phyloP scores from a whole-genome alignment of 352 stramenopile genomes.

The Phytophthora pisi region DNA sequence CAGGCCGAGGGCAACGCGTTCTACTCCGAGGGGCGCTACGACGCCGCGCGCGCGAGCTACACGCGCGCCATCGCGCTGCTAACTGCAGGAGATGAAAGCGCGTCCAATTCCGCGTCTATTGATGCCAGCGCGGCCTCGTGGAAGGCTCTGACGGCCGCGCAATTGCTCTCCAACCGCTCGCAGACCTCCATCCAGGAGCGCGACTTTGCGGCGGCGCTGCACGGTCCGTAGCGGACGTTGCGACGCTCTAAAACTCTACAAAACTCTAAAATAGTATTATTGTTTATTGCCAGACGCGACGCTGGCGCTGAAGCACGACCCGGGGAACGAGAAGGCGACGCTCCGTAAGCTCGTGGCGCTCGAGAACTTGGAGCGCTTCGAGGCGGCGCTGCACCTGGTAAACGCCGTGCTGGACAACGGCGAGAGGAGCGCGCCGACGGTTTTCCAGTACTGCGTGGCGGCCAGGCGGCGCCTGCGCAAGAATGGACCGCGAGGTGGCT shows the following conservation, averaged over 20 bases:
- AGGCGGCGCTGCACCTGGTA: constrained; percentile 56
- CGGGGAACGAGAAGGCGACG: constrained; percentile 69
- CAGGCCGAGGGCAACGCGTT: constrained; percentile 54
- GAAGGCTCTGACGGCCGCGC: constrained; percentile 33
- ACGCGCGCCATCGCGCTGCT: constrained; percentile 46
- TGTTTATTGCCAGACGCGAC: constrained; percentile 45
- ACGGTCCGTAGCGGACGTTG: constrained; percentile 33
- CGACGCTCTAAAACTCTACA: neutral
- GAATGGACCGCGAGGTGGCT: constrained; percentile 60
- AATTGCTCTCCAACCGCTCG: constrained; percentile 70
- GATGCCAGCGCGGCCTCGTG: constrained; percentile 9
- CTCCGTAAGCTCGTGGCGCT: constrained; percentile 65
- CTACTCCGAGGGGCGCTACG: constrained; percentile 64
- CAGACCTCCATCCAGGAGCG: constrained; percentile 78
- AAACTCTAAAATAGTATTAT: neutral
- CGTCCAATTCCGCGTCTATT: neutral
- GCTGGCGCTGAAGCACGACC: constrained; percentile 56
- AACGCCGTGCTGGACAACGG: constrained; percentile 48
- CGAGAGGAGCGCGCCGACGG: constrained; percentile 26
- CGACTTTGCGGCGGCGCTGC: constrained; percentile 64
- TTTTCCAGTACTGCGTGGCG: constrained; percentile 66
- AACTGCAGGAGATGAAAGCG: constrained; percentile 10
- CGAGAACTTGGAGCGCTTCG: constrained; percentile 84
- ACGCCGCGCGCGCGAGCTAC: constrained; percentile 59
- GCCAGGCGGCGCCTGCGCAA: constrained; percentile 58